A percentile compares a stretch with the other conserved stretches of the same genome.
Conservation (phyloP, 352 stramenopile species). For the Pythium folliculosum region DNA sequence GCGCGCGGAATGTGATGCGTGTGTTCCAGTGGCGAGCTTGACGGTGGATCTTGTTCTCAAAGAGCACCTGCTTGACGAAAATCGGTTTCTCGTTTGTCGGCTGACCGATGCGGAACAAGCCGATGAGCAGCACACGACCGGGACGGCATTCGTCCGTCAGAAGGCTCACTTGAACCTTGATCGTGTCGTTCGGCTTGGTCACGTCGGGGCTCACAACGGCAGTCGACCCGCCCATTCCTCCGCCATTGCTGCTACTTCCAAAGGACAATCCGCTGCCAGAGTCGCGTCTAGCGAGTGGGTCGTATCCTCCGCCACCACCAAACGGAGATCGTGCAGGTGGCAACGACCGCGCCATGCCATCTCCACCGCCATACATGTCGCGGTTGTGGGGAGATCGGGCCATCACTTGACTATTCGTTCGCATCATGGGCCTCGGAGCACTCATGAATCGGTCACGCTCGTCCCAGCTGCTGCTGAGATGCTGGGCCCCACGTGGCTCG, state of each 20-base stretch:
- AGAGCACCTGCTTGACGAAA: slow-evolving; percentile 83
- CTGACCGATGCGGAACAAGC: slow-evolving; percentile 76
- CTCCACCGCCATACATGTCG: slow-evolving; percentile 13
- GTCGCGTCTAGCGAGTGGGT: slow-evolving; percentile 22
- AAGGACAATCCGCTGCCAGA: slow-evolving; percentile 26
- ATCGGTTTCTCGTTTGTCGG: slow-evolving; percentile 80
- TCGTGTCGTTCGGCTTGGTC: slow-evolving; percentile 75
- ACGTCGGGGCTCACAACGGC: slow-evolving; percentile 51
- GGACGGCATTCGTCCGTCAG: slow-evolving; percentile 56
- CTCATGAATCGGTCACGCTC: slow-evolving; percentile 23
- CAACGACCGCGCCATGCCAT: slow-evolving; percentile 23
- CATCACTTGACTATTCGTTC: slow-evolving; percentile 28
- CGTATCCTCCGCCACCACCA: slow-evolving; percentile 19
- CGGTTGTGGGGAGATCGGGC: slow-evolving; percentile 22
- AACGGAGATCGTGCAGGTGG: slow-evolving; percentile 20
- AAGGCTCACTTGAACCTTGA: slow-evolving; percentile 74
- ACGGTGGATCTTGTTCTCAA: slow-evolving; percentile 74
- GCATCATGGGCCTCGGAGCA: slow-evolving; percentile 19
- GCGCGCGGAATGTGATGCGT: slow-evolving; percentile 79
- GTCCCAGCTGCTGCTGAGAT: slow-evolving; percentile 31
- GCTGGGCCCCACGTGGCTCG: slow-evolving; percentile 1
- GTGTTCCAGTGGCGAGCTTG: slow-evolving; percentile 68
- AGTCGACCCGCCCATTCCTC: slow-evolving; percentile 21
- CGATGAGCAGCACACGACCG: slow-evolving; percentile 69
- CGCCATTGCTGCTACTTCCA: slow-evolving; percentile 25